Conservation (phyloP, 2,329 filamentous ascomycete species). For the Aspergillus neotritici region DNA sequence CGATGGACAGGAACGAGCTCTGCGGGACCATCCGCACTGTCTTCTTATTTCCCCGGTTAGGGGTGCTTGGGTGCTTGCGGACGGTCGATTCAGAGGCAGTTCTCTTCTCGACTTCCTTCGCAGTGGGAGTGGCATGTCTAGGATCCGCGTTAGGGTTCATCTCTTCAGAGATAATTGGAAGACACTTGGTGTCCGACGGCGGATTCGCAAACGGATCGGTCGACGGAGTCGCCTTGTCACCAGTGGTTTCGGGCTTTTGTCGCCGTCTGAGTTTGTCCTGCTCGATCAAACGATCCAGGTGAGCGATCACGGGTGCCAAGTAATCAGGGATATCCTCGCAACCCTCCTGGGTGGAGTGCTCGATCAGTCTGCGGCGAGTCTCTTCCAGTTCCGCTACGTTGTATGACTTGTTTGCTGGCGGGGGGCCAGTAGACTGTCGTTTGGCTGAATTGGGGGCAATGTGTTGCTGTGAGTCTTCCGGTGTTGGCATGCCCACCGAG, state of each 20-base stretch:
- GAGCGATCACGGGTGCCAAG: constrained; percentile 55
- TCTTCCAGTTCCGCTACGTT: constrained; percentile 53
- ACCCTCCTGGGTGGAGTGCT: constrained; percentile 43
- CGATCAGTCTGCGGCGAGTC: constrained; percentile 53
- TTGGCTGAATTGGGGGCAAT: constrained; percentile 15
- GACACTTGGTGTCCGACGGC: constrained; percentile 18
- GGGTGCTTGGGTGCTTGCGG: constrained; percentile 6
- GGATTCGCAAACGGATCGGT: constrained; percentile 16
- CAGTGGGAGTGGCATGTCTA: constrained; percentile 1
- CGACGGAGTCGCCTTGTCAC: constrained; percentile 6
- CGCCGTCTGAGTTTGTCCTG: constrained; percentile 24
- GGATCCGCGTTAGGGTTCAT: constrained; percentile 14
- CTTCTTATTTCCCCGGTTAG: constrained; percentile 26
- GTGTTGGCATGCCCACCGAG: constrained; percentile 35
- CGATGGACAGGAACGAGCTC: constrained; percentile 43
- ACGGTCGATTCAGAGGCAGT: constrained; percentile 4
- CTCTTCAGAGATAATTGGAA: constrained; percentile 52
- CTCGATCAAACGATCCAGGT: constrained; percentile 54
- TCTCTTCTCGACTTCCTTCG: constrained; percentile 7
- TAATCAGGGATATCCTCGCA: constrained; percentile 44
- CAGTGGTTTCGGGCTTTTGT: background rate
- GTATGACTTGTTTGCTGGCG: constrained; percentile 41
- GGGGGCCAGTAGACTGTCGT: constrained; percentile 40
- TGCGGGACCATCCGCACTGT: constrained; percentile 56
- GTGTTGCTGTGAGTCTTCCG: constrained; percentile 20